These are phyloP conservation scores for Penicillium flavigenum DNA, from an alignment of 495 filamentous ascomycete species.

Conservation along the genomic window DNA sequence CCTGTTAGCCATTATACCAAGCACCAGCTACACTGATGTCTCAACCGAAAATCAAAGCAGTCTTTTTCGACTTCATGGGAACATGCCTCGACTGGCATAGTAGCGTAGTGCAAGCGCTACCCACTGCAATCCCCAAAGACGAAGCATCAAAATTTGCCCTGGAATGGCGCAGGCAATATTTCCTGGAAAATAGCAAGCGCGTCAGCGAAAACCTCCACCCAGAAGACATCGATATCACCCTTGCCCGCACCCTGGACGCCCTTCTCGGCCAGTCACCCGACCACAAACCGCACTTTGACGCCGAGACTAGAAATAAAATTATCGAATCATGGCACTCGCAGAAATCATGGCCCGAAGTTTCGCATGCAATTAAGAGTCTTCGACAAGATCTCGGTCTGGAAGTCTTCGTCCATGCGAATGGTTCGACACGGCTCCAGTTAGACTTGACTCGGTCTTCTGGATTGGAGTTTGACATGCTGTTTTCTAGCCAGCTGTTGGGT, in stretches of 20 bases:
- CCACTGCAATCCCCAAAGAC: slow-evolving; percentile 14
- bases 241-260: slow-evolving; percentile 34
- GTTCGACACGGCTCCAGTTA: slow-evolving; percentile 54
- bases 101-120: slow-evolving; percentile 27
- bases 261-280: slow-evolving; percentile 31
- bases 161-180: slow-evolving; percentile 50
- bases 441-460: slow-evolving; percentile 49
- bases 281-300: slow-evolving; percentile 20
- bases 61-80: slow-evolving; percentile 48
- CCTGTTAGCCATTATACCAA: neutral
- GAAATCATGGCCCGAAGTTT: slow-evolving; percentile 49
- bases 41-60: slow-evolving; percentile 31
- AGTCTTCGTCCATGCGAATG: slow-evolving; percentile 54
- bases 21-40: neutral
- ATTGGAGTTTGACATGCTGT: slow-evolving; percentile 50
- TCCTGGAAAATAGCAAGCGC: slow-evolving; percentile 40
- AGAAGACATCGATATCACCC: slow-evolving; percentile 51
- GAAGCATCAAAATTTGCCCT: slow-evolving; percentile 41
- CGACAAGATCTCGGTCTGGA: slow-evolving; percentile 28
- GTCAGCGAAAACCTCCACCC: slow-evolving; percentile 27
- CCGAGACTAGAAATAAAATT: slow-evolving; percentile 16
- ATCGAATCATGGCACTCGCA: slow-evolving; percentile 47
- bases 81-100: slow-evolving; percentile 46
- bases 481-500: slow-evolving; percentile 52
- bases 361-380: slow-evolving; percentile 29